phyloP scores from a whole-genome alignment of 306 rosid species.

The Cotoneaster glaucophyllus region DNA sequence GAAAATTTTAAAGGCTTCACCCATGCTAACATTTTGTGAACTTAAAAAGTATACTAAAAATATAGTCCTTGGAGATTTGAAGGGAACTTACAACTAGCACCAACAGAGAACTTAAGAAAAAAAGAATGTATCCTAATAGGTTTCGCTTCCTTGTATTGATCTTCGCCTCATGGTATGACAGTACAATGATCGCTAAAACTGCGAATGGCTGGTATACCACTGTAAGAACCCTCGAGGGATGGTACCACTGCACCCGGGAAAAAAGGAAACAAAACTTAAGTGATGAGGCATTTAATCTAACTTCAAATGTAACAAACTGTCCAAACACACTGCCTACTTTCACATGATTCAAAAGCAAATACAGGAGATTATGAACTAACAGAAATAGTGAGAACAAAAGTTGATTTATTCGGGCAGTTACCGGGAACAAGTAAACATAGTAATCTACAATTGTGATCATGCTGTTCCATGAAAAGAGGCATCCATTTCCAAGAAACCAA shows the following conservation, averaged over 20 bases:
- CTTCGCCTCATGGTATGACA: conserved; percentile 56
- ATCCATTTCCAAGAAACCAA: conserved; percentile 90
- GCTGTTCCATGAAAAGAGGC: conserved; percentile 87
- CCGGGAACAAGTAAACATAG: conserved; percentile 71
- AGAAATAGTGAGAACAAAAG: not conserved
- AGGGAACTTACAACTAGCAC: conserved; percentile 53
- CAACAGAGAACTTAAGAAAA: conserved; percentile 42
- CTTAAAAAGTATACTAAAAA: not conserved
- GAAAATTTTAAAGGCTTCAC: not conserved
- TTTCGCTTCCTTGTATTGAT: conserved; percentile 61
- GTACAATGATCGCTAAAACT: conserved; percentile 40
- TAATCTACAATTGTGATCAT: conserved; percentile 88
- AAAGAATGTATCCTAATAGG: conserved; percentile 58
- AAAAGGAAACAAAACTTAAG: not conserved
- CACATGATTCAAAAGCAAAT: not conserved
- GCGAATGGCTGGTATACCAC: conserved; percentile 94
- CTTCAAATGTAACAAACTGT: not conserved
- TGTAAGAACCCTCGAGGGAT: conserved; percentile 71
- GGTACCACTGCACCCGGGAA: conserved; percentile 54
- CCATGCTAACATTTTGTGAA: not conserved
- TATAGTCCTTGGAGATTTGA: not conserved
- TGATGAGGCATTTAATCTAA: not conserved
- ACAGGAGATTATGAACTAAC: not conserved
- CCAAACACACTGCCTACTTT: not conserved
- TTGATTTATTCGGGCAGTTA: conserved; percentile 12